Base-by-base conservation (phyloP, 1,284 basidiomycete species). In the Ustilago bromivora region DNA sequence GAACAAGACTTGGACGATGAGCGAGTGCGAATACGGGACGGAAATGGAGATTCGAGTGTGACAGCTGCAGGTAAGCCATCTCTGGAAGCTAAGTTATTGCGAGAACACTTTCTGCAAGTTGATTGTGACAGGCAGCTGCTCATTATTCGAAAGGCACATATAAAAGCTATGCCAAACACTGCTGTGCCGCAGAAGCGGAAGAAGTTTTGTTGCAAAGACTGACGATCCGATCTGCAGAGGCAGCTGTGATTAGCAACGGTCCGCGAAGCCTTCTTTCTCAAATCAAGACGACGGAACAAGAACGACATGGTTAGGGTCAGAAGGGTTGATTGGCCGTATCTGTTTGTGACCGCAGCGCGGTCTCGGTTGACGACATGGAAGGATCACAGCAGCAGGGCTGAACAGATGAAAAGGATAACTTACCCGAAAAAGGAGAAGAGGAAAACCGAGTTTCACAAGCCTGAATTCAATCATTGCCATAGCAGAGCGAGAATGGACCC, bases 371-470 rank as follows among this genome's bases (percentile, higher is more conserved):
- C 36, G 56, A 47, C 19, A 54, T 34, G n/a, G n/a, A 46, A 46
- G n/a, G 43, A 46, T 10, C 43, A 46, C n/a, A 28, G 23, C 23
- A 28, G 23, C 2, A 54, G 35, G 62, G 56, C 62, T 53, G n/a
- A 23, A 31, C 41, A 47, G 31, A 15, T 23, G 10, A 23, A 36
- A 23, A 51, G 43, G n/a, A 46, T 46, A 28, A 28, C 23, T 28
- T 28, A 46, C 10, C 13, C 43, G 43, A 12, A 38, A 19, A 40
- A 19, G 46, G n/a, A 36, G 15, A 47, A 13, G 35, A 17, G 41
- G 31, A 52, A 61, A 61, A 54, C 35, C 46, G 54, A 47, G 55
- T 57, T 41, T 55, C 60, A 53, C 60, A 46, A 23, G 7, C 59
- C 56, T 32, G 41, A 15, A 35, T 19, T 28, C 32, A 35, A 13